phyloP scores from a whole-genome alignment of 1,284 basidiomycete genomes.

The Cronartium quercuum region DNA sequence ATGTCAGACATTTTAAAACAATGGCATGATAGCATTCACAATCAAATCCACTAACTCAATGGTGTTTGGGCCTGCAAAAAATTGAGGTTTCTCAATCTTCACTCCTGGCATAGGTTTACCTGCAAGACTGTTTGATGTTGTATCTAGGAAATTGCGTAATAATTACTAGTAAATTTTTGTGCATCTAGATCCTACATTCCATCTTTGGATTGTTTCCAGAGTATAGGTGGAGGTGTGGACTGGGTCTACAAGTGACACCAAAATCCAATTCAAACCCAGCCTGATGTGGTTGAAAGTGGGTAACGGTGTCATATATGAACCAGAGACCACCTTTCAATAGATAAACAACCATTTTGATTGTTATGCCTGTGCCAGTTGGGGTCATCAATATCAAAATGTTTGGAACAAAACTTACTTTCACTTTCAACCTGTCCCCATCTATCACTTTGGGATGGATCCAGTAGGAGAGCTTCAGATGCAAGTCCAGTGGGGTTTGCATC shows the following conservation, averaged over 20 bases:
- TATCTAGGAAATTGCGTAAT: neutral
- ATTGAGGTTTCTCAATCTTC: conserved; percentile 20
- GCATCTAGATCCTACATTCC: too few species aligned
- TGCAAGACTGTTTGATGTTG: neutral
- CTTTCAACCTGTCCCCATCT: neutral
- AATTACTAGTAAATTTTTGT: too few species aligned
- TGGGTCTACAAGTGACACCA: too few species aligned
- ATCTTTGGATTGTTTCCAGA: too few species aligned
- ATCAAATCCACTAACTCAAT: conserved; percentile 14
- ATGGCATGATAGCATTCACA: neutral
- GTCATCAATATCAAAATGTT: too few species aligned
- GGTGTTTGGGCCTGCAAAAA: conserved; percentile 10
- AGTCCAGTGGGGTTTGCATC: conserved; percentile 19
- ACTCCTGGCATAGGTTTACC: conserved; percentile 10
- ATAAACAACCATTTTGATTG: neutral
- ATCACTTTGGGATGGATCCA: conserved; percentile 3
- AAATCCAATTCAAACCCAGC: too few species aligned
- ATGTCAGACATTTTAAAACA: neutral
- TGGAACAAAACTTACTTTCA: neutral
- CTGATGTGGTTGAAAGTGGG: too few species aligned
- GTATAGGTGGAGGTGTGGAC: too few species aligned
- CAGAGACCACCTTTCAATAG: too few species aligned
- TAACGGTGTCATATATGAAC: too few species aligned
- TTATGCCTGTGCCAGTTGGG: neutral
- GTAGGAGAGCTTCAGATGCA: conserved; percentile 20